Base-by-base conservation (phyloP, 192 early-diverging fungal species). In the Kappamyces sp. region DNA sequence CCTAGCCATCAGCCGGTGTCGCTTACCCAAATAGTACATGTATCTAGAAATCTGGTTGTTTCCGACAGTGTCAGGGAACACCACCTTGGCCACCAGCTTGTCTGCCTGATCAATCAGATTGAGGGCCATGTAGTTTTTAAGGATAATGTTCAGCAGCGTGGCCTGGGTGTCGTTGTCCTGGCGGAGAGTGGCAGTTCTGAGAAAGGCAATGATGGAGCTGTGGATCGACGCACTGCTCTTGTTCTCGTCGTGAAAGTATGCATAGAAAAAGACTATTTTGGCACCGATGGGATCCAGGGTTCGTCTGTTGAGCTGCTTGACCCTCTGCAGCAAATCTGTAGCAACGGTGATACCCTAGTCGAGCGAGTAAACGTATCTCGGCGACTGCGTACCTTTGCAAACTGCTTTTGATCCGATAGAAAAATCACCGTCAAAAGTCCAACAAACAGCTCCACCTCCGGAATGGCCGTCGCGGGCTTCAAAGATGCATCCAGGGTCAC, bases 41-140 rank as follows among this genome's bases (percentile, higher is more conserved):
- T 97, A 93, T 58, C 94, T 84, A 13, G 93, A 94, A 10, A 89
- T 80, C 64, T 98, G 90, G 61, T 87, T 91, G 82, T 97, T 98
- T 40, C 84, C 86, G 6, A 91, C 97, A 36, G 79, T 79, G 50
- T 91, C 86, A 0, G 97, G 94, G 75, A 97, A 97, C 2, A 53
- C 47, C 15, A 87, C 80, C 77, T 97, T 99, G 12, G 90, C 87
- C 0, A 94, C 88, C 37, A 99, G 85, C 66, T 97, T 90, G 71
- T 97, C 94, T 9, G 97, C 97, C 69, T 97, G 94, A 42, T 98
- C 97, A 59, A 89, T 92, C n/a, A 94, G 82, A 65, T 96, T 97
- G 77, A 88, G 86, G 64, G 90, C 79, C 57, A 99, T 84, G 67
- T 94, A 94, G 73, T 90, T 94, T 73, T 90, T 84, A 47, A 99